Base-by-base conservation (phyloP, 2,329 filamentous ascomycete species). In the Cercospora sesami region DNA sequence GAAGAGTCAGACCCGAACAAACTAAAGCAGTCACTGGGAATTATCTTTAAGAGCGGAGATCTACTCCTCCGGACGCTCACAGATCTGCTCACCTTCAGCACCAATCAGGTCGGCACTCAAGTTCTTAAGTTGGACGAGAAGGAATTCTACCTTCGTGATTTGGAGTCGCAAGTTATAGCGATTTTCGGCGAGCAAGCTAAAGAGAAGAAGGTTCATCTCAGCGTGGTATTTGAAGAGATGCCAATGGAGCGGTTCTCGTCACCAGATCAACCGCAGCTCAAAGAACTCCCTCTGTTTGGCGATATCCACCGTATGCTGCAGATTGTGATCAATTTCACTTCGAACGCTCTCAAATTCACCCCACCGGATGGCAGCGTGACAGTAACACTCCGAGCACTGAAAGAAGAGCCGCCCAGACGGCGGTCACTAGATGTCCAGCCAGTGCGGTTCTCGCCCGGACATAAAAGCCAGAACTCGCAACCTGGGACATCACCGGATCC, bases 311-410 rank as follows among this genome's bases (percentile, higher is more conserved):
- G 94, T 45, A 94, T 97, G 42, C 81, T 96, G 31, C 94, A 97
- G 78, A 91, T 97, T 26, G 87, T 97, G 62, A 97, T 96, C 82
- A 96, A 96, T 76, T 83, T 97, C 39, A 92, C 96, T 59, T 94
- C 91, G 79, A 97, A 97, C 80, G 92, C 91, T 78, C 82, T 97
- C 45, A 97, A 97, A 77, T 97, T 97, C 75, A 97, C 94, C 0
- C 91, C 92, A 0, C 80, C 87, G 7, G 88, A 89, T 1, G 93
- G 93, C 10, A 89, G 84, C 33, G 91, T 97, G 4, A 86, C 89
- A 26, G 86, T 97, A 5, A 86, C 88, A 9, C 93, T 97, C 64
- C 88, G 87, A 71, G 96, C 92, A 73, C 73, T 91, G 0, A 86
- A 89, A 7, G 90, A 92, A 74, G 16, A 36, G 31, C 69, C 70